These are phyloP conservation scores for Nakazawaea siamensis DNA, from an alignment of 805 yeast species.

Conservation along the genomic window DNA sequence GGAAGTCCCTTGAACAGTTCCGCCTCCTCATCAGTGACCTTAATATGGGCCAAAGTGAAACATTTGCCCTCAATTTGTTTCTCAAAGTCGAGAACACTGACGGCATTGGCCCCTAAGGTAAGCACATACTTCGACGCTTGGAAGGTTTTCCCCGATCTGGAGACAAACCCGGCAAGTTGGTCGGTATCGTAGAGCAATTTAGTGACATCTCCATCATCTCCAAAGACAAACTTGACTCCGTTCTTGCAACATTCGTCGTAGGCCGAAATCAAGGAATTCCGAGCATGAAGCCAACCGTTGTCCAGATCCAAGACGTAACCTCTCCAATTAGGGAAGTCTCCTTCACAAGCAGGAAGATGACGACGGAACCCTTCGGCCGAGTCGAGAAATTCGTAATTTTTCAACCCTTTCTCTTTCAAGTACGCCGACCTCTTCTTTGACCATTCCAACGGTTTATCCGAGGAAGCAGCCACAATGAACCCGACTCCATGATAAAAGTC, in stretches of 20 bases:
- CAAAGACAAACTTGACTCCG: conserved; percentile 22
- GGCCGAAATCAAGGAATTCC: conserved; percentile 17
- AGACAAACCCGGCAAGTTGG: neutral
- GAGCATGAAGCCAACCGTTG: conserved; percentile 25
- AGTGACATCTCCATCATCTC: conserved; percentile 10
- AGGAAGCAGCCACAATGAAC: conserved; percentile 14
- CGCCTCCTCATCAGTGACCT: conserved; percentile 15
- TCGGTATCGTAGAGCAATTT: neutral
- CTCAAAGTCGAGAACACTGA: conserved; percentile 16
- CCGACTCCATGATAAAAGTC: conserved; percentile 21
- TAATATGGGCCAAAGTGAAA: conserved; percentile 17
- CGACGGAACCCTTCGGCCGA: conserved; percentile 9
- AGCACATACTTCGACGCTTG: conserved; percentile 15
- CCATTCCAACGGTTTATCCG: conserved; percentile 10
- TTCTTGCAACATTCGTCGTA: conserved; percentile 16
- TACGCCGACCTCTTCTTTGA: conserved; percentile 6
- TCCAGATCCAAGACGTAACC: conserved; percentile 11
- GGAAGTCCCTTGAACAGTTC: conserved; percentile 12
- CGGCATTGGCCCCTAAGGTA: conserved; percentile 25
- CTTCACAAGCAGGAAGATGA: conserved; percentile 11
- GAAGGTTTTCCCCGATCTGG: conserved; percentile 4
- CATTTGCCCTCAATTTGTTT: conserved; percentile 15
- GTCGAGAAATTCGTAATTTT: conserved; percentile 10
- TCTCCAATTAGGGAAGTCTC: conserved; percentile 10
- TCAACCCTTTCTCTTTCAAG: neutral